Evolutionary conservation across 2,329 filamentous ascomycete species (phyloP).

Genomic region (Pseudocercospora crystallina): DNA sequence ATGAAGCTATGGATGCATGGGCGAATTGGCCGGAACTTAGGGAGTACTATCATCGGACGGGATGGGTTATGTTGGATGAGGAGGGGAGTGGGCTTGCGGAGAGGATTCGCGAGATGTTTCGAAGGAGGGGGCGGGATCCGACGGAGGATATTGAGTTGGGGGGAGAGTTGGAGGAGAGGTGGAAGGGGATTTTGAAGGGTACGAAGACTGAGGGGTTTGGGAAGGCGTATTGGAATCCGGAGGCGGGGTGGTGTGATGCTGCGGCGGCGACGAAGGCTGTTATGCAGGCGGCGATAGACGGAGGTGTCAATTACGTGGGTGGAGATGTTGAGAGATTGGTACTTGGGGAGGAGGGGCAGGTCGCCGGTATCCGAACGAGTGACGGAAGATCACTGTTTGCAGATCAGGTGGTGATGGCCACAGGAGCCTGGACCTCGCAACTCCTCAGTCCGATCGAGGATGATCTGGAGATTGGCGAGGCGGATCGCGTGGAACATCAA

Average conservation of each 20-base stretch:
- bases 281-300: slow-evolving; percentile 43
- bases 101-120: slow-evolving; percentile 56
- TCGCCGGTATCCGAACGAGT: slow-evolving; percentile 50
- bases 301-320: slow-evolving; percentile 48
- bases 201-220: slow-evolving; percentile 41
- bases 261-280: slow-evolving; percentile 47
- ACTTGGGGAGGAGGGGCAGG: slow-evolving; percentile 26
- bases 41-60: slow-evolving; percentile 58
- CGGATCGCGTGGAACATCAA: slow-evolving; percentile 53
- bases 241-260: slow-evolving; percentile 57
- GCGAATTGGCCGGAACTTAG: slow-evolving; percentile 30
- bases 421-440: slow-evolving; percentile 58
- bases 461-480: slow-evolving; percentile 42
- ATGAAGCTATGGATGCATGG: slow-evolving; percentile 42
- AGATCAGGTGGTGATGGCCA: slow-evolving; percentile 55
- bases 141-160: slow-evolving; percentile 45
- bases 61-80: slow-evolving; percentile 59
- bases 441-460: slow-evolving; percentile 54
- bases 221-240: slow-evolving; percentile 51
- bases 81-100: slow-evolving; percentile 49
- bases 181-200: slow-evolving; percentile 42
- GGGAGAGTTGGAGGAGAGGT: slow-evolving; percentile 41
- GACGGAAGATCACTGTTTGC: slow-evolving; percentile 51
- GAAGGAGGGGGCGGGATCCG: slow-evolving; percentile 42
- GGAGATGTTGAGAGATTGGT: slow-evolving; percentile 49